Base-by-base conservation (phyloP, 129 eudicot genomes). In the Flaveria robusta region DNA sequence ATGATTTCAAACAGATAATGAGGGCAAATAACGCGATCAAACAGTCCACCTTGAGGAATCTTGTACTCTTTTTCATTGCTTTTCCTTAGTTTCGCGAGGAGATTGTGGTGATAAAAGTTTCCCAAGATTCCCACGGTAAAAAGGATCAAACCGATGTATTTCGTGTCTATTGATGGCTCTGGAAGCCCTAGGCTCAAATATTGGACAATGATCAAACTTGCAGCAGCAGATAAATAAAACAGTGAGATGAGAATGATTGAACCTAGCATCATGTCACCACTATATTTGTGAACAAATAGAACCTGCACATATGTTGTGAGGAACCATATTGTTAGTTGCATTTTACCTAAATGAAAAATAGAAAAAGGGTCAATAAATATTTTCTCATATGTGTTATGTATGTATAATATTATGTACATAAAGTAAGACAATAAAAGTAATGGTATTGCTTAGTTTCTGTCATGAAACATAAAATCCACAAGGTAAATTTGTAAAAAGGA, bases 21-120 rank as follows among this genome's bases (percentile, higher is more conserved):
- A 13, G 92, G 96, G 64, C 96, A 90, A n/a, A 87, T 87, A 20
- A 90, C 90, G 65, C 76, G 66, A 64, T 65, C 31, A 64, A 90
- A 90, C 0, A 87, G 76, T 34, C 96, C 96, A 3, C 92, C 96
- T 1, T 26, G 75, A 9, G 92, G 92, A 49, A 87, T 83, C 77
- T 85, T 87, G 79, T 90, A 90, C 13, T 71, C 87, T 72, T 83
- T 87, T 19, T 85, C 88, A 0, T 71, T 76, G 26, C 55, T 24
- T 4, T 75, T 58, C 70, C 96, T 79, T 43, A 90, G 86, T 23
- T 81, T 83, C 7, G 96, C 70, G 5, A 84, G 84, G 41, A 86
- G 81, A 64, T 55, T 84, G 79, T 90, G 96, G 82, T 90, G 96
- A 75, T 88, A 86, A 47, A 88, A 86, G 52, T 88, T 90, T 5